phyloP scores from a whole-genome alignment of 148 eudicot genomes.

The Bassia scoparia region DNA sequence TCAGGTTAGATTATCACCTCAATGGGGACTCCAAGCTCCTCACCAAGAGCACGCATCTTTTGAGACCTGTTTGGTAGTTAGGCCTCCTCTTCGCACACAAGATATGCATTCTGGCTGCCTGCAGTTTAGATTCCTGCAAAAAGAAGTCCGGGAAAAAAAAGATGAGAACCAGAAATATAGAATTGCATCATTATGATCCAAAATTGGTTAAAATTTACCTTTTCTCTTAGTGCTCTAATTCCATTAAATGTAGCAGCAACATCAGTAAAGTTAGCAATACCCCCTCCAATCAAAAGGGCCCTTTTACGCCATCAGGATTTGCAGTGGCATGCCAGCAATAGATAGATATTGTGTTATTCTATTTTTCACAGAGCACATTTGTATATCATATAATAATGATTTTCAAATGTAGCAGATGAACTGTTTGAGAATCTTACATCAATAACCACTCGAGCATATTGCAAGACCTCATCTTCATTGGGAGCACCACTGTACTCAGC shows the following conservation, averaged over 20 bases:
- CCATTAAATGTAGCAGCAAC: slow-evolving; percentile 95
- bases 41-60: slow-evolving; percentile 76
- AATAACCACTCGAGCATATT: slow-evolving; percentile 82
- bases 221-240: slow-evolving; percentile 66
- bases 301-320: slow-evolving; percentile 81
- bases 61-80: slow-evolving; percentile 74
- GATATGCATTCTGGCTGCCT: slow-evolving; percentile 74
- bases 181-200: not conserved
- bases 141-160: not conserved
- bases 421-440: slow-evolving; percentile 48
- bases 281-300: slow-evolving; percentile 87
- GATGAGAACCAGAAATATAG: not conserved
- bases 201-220: slow-evolving; percentile 31
- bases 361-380: not conserved
- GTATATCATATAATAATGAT: too few relatives aligned
- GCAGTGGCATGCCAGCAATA: slow-evolving; percentile 75
- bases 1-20: slow-evolving; percentile 40
- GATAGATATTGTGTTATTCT: not conserved
- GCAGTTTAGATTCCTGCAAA: slow-evolving; percentile 60
- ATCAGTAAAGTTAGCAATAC: slow-evolving; percentile 92
- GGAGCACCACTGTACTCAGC: slow-evolving; percentile 96
- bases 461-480: slow-evolving; percentile 78
- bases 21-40: slow-evolving; percentile 62
- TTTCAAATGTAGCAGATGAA: not conserved
- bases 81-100: slow-evolving; percentile 92